Conservation (phyloP, 495 filamentous ascomycete genomes). For the Friedmanniomyces simplex region DNA sequence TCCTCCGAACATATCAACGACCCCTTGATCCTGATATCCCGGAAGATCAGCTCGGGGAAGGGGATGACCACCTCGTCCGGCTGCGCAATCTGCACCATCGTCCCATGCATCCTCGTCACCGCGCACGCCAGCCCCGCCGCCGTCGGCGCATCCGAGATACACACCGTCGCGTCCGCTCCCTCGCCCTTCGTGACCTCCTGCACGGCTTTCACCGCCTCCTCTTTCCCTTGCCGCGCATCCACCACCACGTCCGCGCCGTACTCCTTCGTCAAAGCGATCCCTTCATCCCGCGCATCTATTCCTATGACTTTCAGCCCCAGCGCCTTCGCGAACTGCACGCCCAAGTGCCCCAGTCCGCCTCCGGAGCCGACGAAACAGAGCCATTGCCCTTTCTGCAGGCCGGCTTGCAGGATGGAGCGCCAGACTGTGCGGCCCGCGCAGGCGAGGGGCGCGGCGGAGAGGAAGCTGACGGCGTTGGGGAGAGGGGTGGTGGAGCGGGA, state of each 20-base stretch:
- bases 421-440: slow-evolving; percentile 49
- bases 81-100: slow-evolving; percentile 46
- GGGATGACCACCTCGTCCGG: slow-evolving; percentile 39
- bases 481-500: slow-evolving; percentile 34
- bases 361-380: slow-evolving; percentile 45
- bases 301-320: slow-evolving; percentile 43
- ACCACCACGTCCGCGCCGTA: slow-evolving; percentile 41
- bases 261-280: slow-evolving; percentile 35
- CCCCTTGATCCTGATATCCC: slow-evolving; percentile 44
- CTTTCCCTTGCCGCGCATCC: slow-evolving; percentile 41
- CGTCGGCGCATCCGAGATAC: slow-evolving; percentile 34
- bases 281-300: slow-evolving; percentile 47
- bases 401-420: slow-evolving; percentile 38
- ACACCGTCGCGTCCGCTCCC: slow-evolving; percentile 39
- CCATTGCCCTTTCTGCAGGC: slow-evolving; percentile 38
- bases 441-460: slow-evolving; percentile 44
- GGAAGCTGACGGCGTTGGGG: slow-evolving; percentile 39
- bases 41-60: slow-evolving; percentile 43
- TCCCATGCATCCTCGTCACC: slow-evolving; percentile 45
- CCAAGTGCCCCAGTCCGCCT: slow-evolving; percentile 48
- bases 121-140: slow-evolving; percentile 42
- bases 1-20: slow-evolving; percentile 36
- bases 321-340: slow-evolving; percentile 46
- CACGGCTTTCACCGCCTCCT: slow-evolving; percentile 37
- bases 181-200: slow-evolving; percentile 36